These are phyloP conservation scores for Zalerion maritima DNA, from an alignment of 495 filamentous ascomycete genomes.

Conservation along the genomic window DNA sequence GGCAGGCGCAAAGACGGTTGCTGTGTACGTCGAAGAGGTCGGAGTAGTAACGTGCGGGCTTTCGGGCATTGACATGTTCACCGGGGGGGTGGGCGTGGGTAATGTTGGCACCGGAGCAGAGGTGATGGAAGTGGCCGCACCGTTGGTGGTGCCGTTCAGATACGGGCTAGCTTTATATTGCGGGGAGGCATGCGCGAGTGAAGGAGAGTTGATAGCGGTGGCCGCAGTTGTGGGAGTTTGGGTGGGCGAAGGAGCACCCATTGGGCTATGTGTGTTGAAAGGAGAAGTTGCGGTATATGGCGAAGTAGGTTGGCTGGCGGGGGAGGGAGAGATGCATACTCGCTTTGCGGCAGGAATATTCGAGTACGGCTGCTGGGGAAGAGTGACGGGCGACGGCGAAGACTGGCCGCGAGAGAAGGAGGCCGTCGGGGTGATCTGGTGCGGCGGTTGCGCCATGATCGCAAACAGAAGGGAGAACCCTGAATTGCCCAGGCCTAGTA, in stretches of 20 bases:
- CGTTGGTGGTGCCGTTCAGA: conserved; percentile 9
- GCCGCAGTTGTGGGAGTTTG: conserved; percentile 5
- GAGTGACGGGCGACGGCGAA: conserved; percentile 30
- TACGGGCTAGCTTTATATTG: conserved; percentile 10
- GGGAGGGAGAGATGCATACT: conserved; percentile 25
- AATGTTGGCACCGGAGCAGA: no score
- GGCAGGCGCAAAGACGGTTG: no score
- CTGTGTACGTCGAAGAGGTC: no score
- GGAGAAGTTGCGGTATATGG: conserved; percentile 21
- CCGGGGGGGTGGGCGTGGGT: no score
- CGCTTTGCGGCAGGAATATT: conserved; percentile 10
- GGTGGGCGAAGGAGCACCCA: conserved; percentile 9
- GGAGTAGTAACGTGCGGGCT: no score
- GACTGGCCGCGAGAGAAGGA: conserved; percentile 41
- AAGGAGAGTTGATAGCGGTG: conserved; percentile 11
- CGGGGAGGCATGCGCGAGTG: conserved; percentile 4
- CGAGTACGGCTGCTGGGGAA: conserved; percentile 5
- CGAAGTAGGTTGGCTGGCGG: conserved; percentile 8
- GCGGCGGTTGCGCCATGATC: conserved; percentile 54
- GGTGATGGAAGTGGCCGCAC: no score
- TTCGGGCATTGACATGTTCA: no score
- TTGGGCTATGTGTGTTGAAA: conserved; percentile 12
- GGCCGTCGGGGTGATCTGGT: conserved; percentile 29
- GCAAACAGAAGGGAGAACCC: no score
- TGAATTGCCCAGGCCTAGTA: no score